Conservation (phyloP, 192 early-diverging fungal genomes). For the Coemansia sp. region DNA sequence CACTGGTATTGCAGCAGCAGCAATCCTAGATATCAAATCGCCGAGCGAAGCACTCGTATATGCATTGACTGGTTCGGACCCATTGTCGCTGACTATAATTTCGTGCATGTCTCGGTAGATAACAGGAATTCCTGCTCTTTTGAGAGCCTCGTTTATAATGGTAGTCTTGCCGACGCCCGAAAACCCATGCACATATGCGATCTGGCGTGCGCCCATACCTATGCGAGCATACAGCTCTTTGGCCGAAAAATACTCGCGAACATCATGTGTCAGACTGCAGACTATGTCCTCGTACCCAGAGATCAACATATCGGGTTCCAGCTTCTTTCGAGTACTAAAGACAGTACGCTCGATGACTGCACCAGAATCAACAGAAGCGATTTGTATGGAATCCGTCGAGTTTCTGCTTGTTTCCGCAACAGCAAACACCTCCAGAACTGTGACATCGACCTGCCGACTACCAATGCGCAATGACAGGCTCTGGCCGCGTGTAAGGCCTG, state of each 20-base stretch:
- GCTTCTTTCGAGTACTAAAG: not conserved
- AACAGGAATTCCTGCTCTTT: constrained; percentile 14
- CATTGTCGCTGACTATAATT: constrained; percentile 28
- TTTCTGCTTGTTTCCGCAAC: not conserved
- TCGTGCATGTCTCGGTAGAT: constrained; percentile 24
- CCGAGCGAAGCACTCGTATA: constrained; percentile 33
- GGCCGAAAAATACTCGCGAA: constrained; percentile 31
- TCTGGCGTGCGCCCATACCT: constrained; percentile 18
- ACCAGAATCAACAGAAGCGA: not conserved
- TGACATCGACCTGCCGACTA: constrained; percentile 11
- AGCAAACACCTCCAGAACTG: not conserved
- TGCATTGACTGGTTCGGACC: constrained; percentile 33
- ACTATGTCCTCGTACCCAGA: constrained; percentile 34
- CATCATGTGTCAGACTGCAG: constrained; percentile 12
- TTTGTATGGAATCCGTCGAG: not conserved
- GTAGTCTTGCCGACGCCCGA: constrained; percentile 40
- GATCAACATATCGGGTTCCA: no score
- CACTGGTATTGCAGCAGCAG: constrained; percentile 18
- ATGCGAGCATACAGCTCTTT: constrained; percentile 20
- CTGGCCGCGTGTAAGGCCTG: not conserved
- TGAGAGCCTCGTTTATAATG: constrained; percentile 21
- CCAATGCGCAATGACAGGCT: constrained; percentile 4
- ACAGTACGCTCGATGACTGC: constrained; percentile 6
- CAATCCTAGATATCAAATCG: constrained; percentile 19
- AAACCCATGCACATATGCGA: constrained; percentile 22